Evolutionary conservation across 768 basidiomycete genomes (phyloP), one percentile per base, ranked within the genome.

Genomic region (Saitozyma podzolica): DNA sequence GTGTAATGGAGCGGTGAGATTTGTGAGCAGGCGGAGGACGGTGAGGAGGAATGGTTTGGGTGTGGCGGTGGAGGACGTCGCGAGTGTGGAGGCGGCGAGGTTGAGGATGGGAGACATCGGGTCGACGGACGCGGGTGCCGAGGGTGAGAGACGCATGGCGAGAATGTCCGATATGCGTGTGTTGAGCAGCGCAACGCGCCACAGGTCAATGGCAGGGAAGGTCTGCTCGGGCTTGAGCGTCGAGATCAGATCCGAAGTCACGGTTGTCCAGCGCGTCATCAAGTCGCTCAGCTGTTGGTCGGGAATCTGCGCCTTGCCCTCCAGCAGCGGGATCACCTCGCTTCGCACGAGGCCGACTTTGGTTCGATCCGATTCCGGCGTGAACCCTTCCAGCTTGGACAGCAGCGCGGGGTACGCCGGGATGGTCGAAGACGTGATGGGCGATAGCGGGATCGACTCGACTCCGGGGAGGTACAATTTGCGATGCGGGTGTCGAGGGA

Each of bases 41-140:
- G 80, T 80, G 39, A 82, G 65, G 49, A 80, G 69, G 66, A 79
- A 76, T 0, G 79, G 65, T 41, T 76, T 76, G 17, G 72, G 64
- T 9, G 74, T 69, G 9, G 60, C 14, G 6, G 53, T 39, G 7
- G 64, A 49, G 8, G 16, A 14, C 37, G 55, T 10, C 19, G 58
- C 16, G 8, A 67, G 53, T 43, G 66, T 70, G 1, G 59, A 45
- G 9, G 64, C 52, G 5, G 64, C 64, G 14, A 72, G 59, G 3
- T 56, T 13, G 37, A 75, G 54, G 14, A 75, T 72, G 8, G 63
- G 66, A 0, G 59, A 43, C 50, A 74, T 40, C 6, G 73, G 65
- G 29, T 67, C 57, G 4, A 63, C n/a, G 39, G 48, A 16, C 9
- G 65, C 43, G 13, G 45, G 11, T 14, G 62, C 37, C 16, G 51